Conservation (phyloP, 768 basidiomycete genomes). For the Kwoniella sp. region DNA sequence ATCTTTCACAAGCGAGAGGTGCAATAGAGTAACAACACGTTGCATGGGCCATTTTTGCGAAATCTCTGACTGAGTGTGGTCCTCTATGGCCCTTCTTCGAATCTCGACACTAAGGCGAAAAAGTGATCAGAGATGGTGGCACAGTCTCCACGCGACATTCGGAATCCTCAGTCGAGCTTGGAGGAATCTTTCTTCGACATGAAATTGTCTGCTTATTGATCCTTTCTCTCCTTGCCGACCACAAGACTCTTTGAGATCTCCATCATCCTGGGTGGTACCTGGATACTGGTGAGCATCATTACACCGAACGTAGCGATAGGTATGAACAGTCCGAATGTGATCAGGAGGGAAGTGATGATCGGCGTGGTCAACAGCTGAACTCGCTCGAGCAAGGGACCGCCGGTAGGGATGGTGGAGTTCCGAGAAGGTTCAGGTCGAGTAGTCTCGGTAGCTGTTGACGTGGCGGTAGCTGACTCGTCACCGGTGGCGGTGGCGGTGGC, state of each 20-base stretch:
- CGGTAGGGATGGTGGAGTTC: constrained; percentile 34
- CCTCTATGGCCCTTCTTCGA: too few species aligned
- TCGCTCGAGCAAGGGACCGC: constrained; percentile 44
- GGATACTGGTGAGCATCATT: constrained; percentile 45
- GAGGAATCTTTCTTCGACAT: too few species aligned
- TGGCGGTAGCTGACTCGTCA: constrained; percentile 7
- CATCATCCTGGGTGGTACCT: constrained; percentile 55
- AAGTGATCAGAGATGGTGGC: too few species aligned
- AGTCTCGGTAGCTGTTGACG: constrained; percentile 13
- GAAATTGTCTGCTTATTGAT: constrained; percentile 42
- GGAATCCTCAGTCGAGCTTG: too few species aligned
- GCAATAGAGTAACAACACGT: constrained; percentile 3
- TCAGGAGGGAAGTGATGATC: constrained; percentile 48
- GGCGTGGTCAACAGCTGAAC: constrained; percentile 51
- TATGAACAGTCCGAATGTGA: constrained; percentile 48
- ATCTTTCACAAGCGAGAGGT: background rate
- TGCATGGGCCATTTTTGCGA: background rate
- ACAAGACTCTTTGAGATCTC: constrained; percentile 47
- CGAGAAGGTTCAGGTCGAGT: constrained; percentile 4
- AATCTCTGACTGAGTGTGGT: background rate
- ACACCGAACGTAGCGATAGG: constrained; percentile 48
- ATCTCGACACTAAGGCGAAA: too few species aligned
- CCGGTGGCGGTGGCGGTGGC: constrained; percentile 22
- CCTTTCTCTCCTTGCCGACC: constrained; percentile 51
- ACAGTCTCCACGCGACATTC: too few species aligned